A percentile compares a stretch with the other conserved stretches of the same genome.
Evolutionary conservation across 768 basidiomycete genomes (phyloP).

Genomic region (Psilocybe cubensis): DNA sequence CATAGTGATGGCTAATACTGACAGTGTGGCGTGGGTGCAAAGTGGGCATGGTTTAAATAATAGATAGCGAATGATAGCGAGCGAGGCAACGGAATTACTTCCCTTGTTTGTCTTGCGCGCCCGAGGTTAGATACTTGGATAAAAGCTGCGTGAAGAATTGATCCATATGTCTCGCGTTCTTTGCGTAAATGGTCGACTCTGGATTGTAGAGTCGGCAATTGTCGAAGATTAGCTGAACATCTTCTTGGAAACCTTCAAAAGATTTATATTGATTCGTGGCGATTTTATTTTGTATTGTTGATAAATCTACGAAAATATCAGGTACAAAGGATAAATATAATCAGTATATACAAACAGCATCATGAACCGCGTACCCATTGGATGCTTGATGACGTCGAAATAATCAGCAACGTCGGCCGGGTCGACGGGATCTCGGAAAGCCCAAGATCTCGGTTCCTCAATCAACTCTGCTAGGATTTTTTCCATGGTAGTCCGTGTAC

Average conservation of each 20-base stretch:
- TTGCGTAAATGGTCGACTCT: conserved; percentile 76
- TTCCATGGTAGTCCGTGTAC: conserved; percentile 76
- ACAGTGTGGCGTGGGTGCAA: background rate
- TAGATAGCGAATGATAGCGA: background rate
- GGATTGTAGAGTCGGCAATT: conserved; percentile 92
- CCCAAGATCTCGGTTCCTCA: conserved; percentile 64
- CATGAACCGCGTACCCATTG: conserved; percentile 76
- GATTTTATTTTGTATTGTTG: conserved; percentile 89
- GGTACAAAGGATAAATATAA: no score
- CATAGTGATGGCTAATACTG: background rate
- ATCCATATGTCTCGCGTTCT: conserved; percentile 85
- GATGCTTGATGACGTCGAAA: conserved; percentile 83
- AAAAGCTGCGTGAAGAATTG: conserved; percentile 68
- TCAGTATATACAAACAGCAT: no score
- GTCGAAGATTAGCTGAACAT: conserved; percentile 84
- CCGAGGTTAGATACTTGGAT: conserved; percentile 27
- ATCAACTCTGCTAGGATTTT: conserved; percentile 49
- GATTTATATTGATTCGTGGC: conserved; percentile 80
- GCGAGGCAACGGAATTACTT: background rate
- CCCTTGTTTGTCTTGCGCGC: conserved; percentile 27
- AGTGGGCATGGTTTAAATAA: background rate
- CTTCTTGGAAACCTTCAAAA: conserved; percentile 75
- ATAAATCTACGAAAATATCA: conserved; percentile 63
- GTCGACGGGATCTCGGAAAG: conserved; percentile 84
- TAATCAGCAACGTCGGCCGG: conserved; percentile 84